Base-by-base conservation (phyloP, 129 eudicot species). In the Pulicaria dysenterica region DNA sequence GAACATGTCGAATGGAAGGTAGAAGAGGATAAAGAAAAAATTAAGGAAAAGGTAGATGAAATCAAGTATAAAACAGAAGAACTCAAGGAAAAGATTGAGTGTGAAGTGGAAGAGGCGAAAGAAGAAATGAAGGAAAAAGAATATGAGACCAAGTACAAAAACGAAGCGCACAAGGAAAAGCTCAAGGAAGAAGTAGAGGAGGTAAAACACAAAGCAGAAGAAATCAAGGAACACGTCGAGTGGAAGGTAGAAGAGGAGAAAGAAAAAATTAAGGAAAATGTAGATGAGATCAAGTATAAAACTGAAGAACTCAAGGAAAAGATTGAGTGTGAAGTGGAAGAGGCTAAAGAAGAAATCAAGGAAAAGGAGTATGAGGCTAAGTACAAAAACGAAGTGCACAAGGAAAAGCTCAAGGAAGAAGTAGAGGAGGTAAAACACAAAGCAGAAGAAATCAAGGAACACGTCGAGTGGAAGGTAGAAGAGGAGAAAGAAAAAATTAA, bases 41-140 rank as follows among this genome's bases (percentile, higher is more conserved):
- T 68, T n/a, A 46, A 77, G 3, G 55, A 58, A n/a, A 77, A 48
- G 37, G 17, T 45, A 3, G 74, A 67, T 1, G 80, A 76, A 47
- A 68, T 0, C 14, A 67, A 76, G 47, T 17, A 76, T 24, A 58
- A 76, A 59, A 34, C 48, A n/a, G 64, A 77, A 8, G 51, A 69
- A 49, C 63, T 69, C 1, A 62, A 68, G 17, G 64, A 59, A 77
- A 77, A 69, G 64, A 77, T 77, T 4, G 76, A 77, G 62, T 68
- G 70, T 49, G 70, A 77, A 69, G 47, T 69, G 6, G 70, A 68
- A 59, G 81, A 77, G 7, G 64, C 38, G 3, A 77, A 77, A 48
- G 76, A 77, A 7, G 67, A 60, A 16, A 40, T 59, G 46, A 77
- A 69, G 5, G 76, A 77, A 60, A 69, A 50, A 7, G 76, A 60